Evolutionary conservation across 495 filamentous ascomycete species (phyloP), one percentile per base, ranked within the genome.

Genomic region (Penicillium desertorum): DNA sequence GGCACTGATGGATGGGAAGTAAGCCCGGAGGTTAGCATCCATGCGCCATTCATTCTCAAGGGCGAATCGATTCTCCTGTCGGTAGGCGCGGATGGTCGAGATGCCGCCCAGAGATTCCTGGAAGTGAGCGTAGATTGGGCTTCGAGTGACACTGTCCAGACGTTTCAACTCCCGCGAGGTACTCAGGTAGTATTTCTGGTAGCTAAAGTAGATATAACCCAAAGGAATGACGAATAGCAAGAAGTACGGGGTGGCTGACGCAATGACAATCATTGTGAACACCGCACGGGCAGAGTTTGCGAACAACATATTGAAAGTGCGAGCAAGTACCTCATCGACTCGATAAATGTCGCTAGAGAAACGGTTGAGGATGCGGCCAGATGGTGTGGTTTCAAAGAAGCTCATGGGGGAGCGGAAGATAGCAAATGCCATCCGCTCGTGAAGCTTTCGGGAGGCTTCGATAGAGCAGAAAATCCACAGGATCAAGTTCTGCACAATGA

Each of bases 381-480:
- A 91, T n/a, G 94, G 94, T 3, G 94, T 99, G 11, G 93, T 96
- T 71, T 99, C 95, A 62, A 99, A 99, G 74, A 99, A 99, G 63
- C 83, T 91, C 95, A 99, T 99, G 23, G 95, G 95, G 16, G 91
- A 94, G 66, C 94, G 86, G 79, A 99, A 99, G 63, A 98, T 98
- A 6, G 95, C 91, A 62, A 88, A 92, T 43, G 95, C 95, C 95
- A 99, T 99, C 56, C 90, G 85, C 74, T 99, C 93, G 70, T 99
- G 95, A 27, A 99, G 82, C 73, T 98, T 98, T 19, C 92, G 84
- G 39, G 92, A 96, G 48, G 95, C 95, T 82, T 98, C 92, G 59
- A 99, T 97, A 3, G 95, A 96, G 74, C 95, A 99, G 76, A 97
- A 97, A 60, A 99, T 96, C 93, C 93, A 98, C 19, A 99, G 78